These are phyloP conservation scores for Pleurotus cornucopiae DNA, from an alignment of 768 basidiomycete species.

Conservation along the genomic window DNA sequence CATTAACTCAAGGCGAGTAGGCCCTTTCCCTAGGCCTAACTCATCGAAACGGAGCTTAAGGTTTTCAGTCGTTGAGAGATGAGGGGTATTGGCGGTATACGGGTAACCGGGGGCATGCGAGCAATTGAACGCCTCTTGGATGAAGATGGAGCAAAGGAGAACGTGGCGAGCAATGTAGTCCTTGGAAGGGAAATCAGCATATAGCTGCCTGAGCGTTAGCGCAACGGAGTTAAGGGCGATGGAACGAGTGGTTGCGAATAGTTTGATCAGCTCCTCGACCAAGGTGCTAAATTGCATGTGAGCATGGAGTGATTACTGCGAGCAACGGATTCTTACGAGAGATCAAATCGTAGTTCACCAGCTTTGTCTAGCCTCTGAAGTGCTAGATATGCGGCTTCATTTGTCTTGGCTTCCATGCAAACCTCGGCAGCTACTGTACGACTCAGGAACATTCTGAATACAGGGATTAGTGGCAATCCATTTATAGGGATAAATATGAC, in stretches of 20 bases:
- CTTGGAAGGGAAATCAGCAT: constrained; percentile 59
- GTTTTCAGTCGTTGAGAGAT: constrained; percentile 23
- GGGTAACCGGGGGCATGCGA: constrained; percentile 7
- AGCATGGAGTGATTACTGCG: neutral
- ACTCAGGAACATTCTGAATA: constrained; percentile 70
- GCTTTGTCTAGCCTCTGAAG: constrained; percentile 64
- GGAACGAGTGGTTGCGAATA: constrained; percentile 67
- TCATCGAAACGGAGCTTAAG: constrained; percentile 50
- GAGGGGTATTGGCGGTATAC: constrained; percentile 8
- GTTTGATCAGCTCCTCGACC: constrained; percentile 67
- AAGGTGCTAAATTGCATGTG: constrained; percentile 32
- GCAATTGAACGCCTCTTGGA: constrained; percentile 22
- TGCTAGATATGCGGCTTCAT: constrained; percentile 65
- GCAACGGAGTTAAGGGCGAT: constrained; percentile 46
- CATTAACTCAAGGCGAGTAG: constrained; percentile 1
- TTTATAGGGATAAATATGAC: constrained; percentile 12
- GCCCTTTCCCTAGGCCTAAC: constrained; percentile 35
- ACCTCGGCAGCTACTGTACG: constrained; percentile 82
- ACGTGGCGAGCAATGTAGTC: constrained; percentile 63
- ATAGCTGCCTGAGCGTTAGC: constrained; percentile 56
- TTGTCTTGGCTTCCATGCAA: constrained; percentile 75
- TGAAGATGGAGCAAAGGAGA: constrained; percentile 68
- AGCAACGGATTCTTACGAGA: constrained; percentile 41
- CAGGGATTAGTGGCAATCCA: constrained; percentile 5
- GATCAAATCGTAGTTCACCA: constrained; percentile 63